These are phyloP conservation scores for Entonaema liquescens DNA, from an alignment of 495 filamentous ascomycete genomes.

Conservation along the genomic window DNA sequence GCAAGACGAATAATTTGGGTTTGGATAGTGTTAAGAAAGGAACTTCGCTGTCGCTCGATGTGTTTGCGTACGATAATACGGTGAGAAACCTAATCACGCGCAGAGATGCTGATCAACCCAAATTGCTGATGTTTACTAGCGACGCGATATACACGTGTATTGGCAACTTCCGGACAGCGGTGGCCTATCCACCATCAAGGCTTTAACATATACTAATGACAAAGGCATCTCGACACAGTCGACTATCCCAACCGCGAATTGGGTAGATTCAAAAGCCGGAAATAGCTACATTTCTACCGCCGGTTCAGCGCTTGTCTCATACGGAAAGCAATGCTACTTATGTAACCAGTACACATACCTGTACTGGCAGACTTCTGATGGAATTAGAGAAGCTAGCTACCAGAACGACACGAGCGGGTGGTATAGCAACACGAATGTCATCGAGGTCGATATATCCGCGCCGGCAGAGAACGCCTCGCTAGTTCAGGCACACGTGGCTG, in stretches of 20 bases:
- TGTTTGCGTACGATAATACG: slow-evolving; percentile 22
- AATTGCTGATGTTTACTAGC: slow-evolving; percentile 35
- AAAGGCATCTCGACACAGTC: slow-evolving; percentile 29
- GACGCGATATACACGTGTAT: slow-evolving; percentile 44
- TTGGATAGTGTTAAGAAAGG: slow-evolving; percentile 35
- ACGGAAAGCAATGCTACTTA: slow-evolving; percentile 42
- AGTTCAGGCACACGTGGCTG: slow-evolving; percentile 34
- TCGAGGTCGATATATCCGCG: slow-evolving; percentile 9
- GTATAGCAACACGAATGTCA: slow-evolving; percentile 13
- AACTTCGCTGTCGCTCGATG: slow-evolving; percentile 37
- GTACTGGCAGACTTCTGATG: slow-evolving; percentile 37
- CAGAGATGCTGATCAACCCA: neutral
- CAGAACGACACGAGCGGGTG: slow-evolving; percentile 25
- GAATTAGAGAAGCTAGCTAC: slow-evolving; percentile 37
- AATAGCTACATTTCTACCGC: slow-evolving; percentile 40
- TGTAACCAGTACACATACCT: slow-evolving; percentile 46
- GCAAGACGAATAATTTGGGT: slow-evolving; percentile 35
- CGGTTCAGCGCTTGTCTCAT: slow-evolving; percentile 38
- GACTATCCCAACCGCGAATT: slow-evolving; percentile 26
- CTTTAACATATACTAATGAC: slow-evolving; percentile 28
- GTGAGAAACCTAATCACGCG: slow-evolving; percentile 22
- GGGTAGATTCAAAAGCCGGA: slow-evolving; percentile 30
- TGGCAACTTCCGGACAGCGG: slow-evolving; percentile 40
- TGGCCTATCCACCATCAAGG: slow-evolving; percentile 35
- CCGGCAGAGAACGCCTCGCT: slow-evolving; percentile 41